Evolutionary conservation across 768 basidiomycete genomes (phyloP).

Genomic region (Boletus fagicola): DNA sequence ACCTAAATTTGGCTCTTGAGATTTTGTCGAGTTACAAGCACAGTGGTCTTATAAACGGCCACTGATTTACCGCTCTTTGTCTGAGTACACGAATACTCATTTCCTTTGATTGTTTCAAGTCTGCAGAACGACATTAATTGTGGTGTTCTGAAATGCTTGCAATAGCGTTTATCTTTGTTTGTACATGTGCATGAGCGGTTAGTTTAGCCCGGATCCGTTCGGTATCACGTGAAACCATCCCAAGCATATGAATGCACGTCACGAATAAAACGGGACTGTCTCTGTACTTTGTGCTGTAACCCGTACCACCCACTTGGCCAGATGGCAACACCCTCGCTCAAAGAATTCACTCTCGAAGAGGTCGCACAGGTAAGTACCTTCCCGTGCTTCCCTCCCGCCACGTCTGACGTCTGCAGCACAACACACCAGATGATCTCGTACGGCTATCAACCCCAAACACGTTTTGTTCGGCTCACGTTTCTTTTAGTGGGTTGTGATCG

Average conservation of each 20-base stretch:
- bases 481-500: constrained; percentile 75
- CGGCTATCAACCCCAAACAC: constrained; percentile 17
- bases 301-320: background rate
- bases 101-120: too few species aligned
- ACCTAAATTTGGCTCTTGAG: too few species aligned
- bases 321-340: constrained; percentile 37
- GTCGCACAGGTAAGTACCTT: constrained; percentile 46
- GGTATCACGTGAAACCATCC: constrained; percentile 8
- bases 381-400: background rate
- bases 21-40: too few species aligned
- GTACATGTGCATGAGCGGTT: background rate
- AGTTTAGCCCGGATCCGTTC: too few species aligned
- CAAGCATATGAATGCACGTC: constrained; percentile 1
- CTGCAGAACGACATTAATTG: too few species aligned
- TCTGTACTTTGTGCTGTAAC: background rate
- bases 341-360: constrained; percentile 55
- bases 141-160: too few species aligned
- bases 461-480: background rate
- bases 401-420: constrained; percentile 50
- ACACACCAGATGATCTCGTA: constrained; percentile 73
- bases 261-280: constrained; percentile 2
- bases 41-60: too few species aligned
- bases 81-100: too few species aligned
- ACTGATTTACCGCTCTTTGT: too few species aligned
- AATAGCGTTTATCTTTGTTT: background rate